Conservation (phyloP, 2,329 filamentous ascomycete genomes). For the Alternaria alternata region DNA sequence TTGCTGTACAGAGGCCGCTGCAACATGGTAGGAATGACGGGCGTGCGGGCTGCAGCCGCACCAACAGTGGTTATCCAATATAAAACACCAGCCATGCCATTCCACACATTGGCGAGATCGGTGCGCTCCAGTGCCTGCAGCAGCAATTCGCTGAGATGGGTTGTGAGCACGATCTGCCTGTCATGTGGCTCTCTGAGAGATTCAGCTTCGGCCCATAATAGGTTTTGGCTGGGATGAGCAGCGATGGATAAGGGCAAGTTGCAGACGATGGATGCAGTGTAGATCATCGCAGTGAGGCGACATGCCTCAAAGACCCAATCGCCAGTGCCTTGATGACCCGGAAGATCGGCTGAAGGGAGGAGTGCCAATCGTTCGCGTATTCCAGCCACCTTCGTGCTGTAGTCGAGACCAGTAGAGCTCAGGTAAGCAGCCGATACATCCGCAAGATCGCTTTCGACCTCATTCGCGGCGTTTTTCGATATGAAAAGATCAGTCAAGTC, state of each 20-base stretch:
- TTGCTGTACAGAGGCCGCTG: not conserved
- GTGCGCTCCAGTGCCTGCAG: slow-evolving; percentile 35
- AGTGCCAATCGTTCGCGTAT: slow-evolving; percentile 28
- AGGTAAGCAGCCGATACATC: slow-evolving; percentile 4
- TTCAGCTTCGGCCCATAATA: slow-evolving; percentile 14
- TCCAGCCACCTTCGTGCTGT: slow-evolving; percentile 20
- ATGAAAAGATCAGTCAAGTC: slow-evolving; percentile 44
- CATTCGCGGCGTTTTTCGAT: slow-evolving; percentile 8
- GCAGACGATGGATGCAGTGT: slow-evolving; percentile 39
- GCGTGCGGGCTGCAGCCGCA: slow-evolving; percentile 38
- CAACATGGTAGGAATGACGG: not conserved
- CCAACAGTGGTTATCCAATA: slow-evolving; percentile 46
- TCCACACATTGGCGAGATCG: slow-evolving; percentile 40
- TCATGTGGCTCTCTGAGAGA: not conserved
- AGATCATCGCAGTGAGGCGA: slow-evolving; percentile 46
- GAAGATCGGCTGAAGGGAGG: slow-evolving; percentile 34
- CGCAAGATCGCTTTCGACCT: slow-evolving; percentile 9
- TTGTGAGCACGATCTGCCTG: slow-evolving; percentile 8
- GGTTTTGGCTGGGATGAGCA: slow-evolving; percentile 28
- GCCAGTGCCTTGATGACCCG: slow-evolving; percentile 27
- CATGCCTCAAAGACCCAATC: slow-evolving; percentile 48
- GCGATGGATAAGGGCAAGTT: slow-evolving; percentile 40
- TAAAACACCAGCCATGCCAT: slow-evolving; percentile 44
- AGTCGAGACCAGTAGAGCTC: slow-evolving; percentile 13
- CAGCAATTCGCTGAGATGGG: slow-evolving; percentile 29